A percentile compares a stretch with the other conserved stretches of the same genome.
Evolutionary conservation across 78 protist species (phyloP).

Genomic region (Paratrimastix pyriformis): DNA sequence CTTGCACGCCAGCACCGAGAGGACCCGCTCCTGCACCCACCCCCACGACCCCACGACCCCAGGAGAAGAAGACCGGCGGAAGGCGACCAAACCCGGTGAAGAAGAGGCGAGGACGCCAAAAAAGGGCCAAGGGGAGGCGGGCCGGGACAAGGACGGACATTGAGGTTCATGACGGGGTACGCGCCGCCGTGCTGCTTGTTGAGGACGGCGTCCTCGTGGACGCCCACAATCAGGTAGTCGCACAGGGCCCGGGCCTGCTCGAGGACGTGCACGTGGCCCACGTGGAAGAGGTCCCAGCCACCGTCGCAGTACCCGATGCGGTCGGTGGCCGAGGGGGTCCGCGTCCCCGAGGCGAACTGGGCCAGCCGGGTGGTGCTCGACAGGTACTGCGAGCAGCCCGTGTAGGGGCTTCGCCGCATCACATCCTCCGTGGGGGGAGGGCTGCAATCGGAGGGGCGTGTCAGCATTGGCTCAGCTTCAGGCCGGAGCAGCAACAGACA

Average conservation of each 20-base stretch:
- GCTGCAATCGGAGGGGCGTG: background rate
- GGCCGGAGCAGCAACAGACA: background rate
- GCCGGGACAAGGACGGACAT: too few relatives aligned
- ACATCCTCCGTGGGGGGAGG: background rate
- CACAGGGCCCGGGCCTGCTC: conserved; percentile 49
- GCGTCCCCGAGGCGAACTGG: background rate
- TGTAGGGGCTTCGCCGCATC: conserved; percentile 31
- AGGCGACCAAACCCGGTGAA: background rate
- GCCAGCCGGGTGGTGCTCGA: conserved; percentile 3
- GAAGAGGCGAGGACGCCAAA: too few relatives aligned
- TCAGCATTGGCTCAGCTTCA: background rate
- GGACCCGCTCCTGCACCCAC: too few relatives aligned
- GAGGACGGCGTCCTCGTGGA: conserved; percentile 77
- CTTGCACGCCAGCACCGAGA: too few relatives aligned
- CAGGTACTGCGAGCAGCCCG: conserved; percentile 52
- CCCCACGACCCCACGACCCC: too few relatives aligned
- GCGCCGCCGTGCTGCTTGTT: conserved; percentile 61
- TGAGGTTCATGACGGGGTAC: conserved; percentile 76
- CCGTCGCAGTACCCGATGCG: background rate
- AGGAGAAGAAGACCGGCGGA: background rate
- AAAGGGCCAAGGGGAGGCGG: too few relatives aligned
- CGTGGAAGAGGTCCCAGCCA: background rate
- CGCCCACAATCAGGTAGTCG: conserved; percentile 71
- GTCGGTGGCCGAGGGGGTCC: background rate
- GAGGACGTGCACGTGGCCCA: background rate